Base-by-base conservation (phyloP, 768 basidiomycete species). In the Suillus subaureus region DNA sequence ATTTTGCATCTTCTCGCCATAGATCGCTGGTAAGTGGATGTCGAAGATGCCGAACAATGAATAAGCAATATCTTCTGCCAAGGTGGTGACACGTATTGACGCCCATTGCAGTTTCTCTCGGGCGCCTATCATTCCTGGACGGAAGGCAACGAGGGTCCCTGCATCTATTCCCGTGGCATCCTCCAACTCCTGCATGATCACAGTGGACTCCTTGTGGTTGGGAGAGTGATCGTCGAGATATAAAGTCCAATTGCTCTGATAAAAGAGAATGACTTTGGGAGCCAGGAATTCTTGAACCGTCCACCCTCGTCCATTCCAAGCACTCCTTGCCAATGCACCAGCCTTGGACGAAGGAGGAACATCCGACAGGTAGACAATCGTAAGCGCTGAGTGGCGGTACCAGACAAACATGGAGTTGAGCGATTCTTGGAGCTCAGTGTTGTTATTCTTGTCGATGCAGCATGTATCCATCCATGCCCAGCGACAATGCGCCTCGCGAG, bases 401-500 rank as follows among this genome's bases (percentile, higher is more conserved):
- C 54, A 55, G 54, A 55, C 21, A 21, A 55, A 55, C 54, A 55
- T 55, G 11, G 31, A 55, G 18, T 21, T 33, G 11, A 55, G 31
- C 6, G 54, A 55, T 33, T 33, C 1, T n/a, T 55, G 54, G 31
- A 55, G 1, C 21, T 55, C 54, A 12, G 11, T 18, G 21, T 33
- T 33, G 54, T n/a, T 55, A 6, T 11, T 6, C 31, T 55, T 33
- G 31, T 55, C 54, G 31, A 55, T 55, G 31, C 54, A 55, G 18
- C 54, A 55, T 6, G 54, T 55, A n/a, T 55, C 54, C 54, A 55
- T 33, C 54, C 54, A 55, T 11, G 31, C 54, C 54, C 54, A 55
- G 6, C 21, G 54, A 55, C 3, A 55, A 11, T 9, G 18, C 18
- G 31, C 18, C 0, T 33, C 31, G 16, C 54, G 54, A 55, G 12